Conservation (phyloP, 1,284 basidiomycete genomes). For the Boletus putidus region DNA sequence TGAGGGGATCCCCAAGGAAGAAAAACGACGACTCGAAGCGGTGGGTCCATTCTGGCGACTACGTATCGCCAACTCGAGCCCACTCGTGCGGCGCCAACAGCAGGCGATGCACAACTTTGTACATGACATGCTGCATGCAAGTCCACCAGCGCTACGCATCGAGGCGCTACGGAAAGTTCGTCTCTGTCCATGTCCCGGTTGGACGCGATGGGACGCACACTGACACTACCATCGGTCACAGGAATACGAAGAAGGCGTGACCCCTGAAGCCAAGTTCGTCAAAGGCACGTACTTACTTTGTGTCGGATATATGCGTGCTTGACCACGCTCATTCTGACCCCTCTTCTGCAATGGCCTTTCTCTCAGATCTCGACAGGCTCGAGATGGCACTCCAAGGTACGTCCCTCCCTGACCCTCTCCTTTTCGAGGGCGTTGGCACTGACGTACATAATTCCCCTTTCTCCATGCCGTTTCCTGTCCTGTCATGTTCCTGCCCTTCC, state of each 20-base stretch:
- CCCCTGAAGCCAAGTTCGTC: constrained; percentile 85
- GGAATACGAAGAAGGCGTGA: constrained; percentile 89
- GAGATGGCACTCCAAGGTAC: constrained; percentile 87
- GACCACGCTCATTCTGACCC: background rate
- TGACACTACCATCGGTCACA: constrained; percentile 33
- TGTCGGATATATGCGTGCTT: background rate
- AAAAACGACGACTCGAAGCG: constrained; percentile 77
- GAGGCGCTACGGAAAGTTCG: constrained; percentile 76
- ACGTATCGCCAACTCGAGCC: background rate
- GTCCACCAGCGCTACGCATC: constrained; percentile 77
- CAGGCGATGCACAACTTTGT: constrained; percentile 92
- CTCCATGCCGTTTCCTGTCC: too few relatives aligned
- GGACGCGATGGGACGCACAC: too few relatives aligned
- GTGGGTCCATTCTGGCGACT: constrained; percentile 36
- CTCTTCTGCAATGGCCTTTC: too few relatives aligned
- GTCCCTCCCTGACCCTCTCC: constrained; percentile 2
- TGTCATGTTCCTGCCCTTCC: too few relatives aligned
- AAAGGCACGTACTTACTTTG: constrained; percentile 60
- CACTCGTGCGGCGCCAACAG: constrained; percentile 38
- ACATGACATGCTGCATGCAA: constrained; percentile 84
- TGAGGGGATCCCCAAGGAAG: constrained; percentile 80
- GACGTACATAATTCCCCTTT: too few relatives aligned
- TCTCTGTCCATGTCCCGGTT: constrained; percentile 2
- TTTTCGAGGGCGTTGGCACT: background rate
- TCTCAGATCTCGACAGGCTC: constrained; percentile 83